Evolutionary conservation across 768 basidiomycete species (phyloP).

Genomic region (Kockovaella imperatae): DNA sequence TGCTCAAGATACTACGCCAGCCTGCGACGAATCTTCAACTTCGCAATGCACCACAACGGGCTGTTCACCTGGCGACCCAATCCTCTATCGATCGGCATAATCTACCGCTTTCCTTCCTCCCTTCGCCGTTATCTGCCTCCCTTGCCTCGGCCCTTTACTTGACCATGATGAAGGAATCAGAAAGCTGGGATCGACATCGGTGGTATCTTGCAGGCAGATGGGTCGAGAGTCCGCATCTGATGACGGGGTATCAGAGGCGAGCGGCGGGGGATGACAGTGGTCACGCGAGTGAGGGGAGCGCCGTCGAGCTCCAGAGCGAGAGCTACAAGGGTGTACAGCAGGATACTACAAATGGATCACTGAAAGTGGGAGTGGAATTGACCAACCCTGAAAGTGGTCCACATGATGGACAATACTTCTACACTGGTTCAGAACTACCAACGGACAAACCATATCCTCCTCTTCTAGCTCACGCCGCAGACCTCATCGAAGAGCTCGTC

Average conservation of each 20-base stretch:
- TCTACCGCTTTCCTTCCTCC: conserved; percentile 28
- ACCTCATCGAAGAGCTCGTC: conserved; percentile 37
- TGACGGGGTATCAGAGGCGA: conserved; percentile 8
- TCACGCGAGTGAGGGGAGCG: conserved; percentile 10
- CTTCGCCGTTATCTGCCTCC: conserved; percentile 30
- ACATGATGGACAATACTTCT: not conserved
- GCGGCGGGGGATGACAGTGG: conserved; percentile 2
- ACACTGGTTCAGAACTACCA: not conserved
- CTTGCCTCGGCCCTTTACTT: conserved; percentile 43
- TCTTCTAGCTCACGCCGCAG: conserved; percentile 32
- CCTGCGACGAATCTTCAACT: conserved; percentile 5
- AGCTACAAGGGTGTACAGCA: too few species aligned
- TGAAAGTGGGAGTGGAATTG: too few species aligned
- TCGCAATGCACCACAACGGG: conserved; percentile 25
- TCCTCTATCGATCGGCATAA: conserved; percentile 24
- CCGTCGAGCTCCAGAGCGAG: too few species aligned
- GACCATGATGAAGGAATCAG: conserved; percentile 34
- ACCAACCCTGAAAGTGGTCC: not conserved
- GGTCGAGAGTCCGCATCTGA: conserved; percentile 40
- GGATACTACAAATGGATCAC: too few species aligned
- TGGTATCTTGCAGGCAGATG: conserved; percentile 38
- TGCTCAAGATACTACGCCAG: conserved; percentile 13
- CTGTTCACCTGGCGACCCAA: conserved; percentile 32
- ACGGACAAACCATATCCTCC: conserved; percentile 27
- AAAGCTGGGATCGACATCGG: conserved; percentile 31